Conservation (phyloP, 73 alveolate genomes). For the Urostyla sp. region DNA sequence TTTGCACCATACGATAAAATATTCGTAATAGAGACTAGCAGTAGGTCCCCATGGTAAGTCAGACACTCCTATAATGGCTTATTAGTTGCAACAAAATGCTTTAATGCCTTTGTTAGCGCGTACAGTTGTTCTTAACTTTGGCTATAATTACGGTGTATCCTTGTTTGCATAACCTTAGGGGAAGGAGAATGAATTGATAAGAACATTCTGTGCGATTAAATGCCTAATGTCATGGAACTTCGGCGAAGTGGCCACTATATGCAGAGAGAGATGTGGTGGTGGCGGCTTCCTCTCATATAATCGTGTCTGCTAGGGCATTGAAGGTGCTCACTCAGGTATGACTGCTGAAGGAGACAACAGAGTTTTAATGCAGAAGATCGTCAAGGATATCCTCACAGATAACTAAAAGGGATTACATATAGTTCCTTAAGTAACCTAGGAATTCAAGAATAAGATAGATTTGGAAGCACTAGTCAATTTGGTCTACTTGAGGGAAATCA, state of each 20-base stretch:
- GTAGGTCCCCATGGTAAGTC: conserved; percentile 71
- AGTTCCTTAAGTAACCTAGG: conserved; percentile 46
- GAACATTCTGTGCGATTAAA: conserved; percentile 69
- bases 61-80: conserved; percentile 70
- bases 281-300: conserved; percentile 64
- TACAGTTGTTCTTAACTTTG: conserved; percentile 59
- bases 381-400: conserved; percentile 61
- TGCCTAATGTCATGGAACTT: conserved; percentile 68
- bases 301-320: conserved; percentile 27
- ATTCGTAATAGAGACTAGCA: conserved; percentile 45
- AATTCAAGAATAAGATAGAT: conserved; percentile 57
- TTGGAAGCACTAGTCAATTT: conserved; percentile 49
- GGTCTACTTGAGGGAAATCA: conserved; percentile 49
- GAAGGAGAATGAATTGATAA: conserved; percentile 23
- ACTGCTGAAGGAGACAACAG: conserved; percentile 81
- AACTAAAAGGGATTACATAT: conserved; percentile 33
- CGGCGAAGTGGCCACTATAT: conserved; percentile 44
- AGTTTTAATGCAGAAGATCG: conserved; percentile 72
- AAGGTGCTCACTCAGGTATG: conserved; percentile 75
- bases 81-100: conserved; percentile 64
- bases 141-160: conserved; percentile 56
- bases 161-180: conserved; percentile 57
- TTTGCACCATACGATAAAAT: conserved; percentile 43
- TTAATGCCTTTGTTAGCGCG: conserved; percentile 67
- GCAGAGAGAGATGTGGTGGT: conserved; percentile 77